These are phyloP conservation scores for Pyrrhoderma noxium DNA, from an alignment of 1,284 basidiomycete genomes.

Conservation along the genomic window DNA sequence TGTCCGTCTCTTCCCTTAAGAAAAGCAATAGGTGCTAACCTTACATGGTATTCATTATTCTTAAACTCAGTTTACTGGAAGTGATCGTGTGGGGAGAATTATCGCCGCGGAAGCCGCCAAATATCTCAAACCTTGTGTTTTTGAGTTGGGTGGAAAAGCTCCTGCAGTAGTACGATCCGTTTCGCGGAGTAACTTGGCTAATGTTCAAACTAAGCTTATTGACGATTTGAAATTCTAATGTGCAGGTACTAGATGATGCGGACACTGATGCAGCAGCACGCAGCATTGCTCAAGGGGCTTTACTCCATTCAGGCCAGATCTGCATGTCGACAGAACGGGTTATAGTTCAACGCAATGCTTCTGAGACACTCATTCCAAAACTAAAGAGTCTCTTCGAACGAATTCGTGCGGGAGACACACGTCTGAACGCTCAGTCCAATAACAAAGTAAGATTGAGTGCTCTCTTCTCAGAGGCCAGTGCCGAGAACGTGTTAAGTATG, in stretches of 20 bases:
- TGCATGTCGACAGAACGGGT: conserved; percentile 70
- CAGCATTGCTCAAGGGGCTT: conserved; percentile 49
- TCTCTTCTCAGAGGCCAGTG: conserved; percentile 45
- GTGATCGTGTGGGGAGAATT: conserved; percentile 60
- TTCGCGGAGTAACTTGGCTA: background rate
- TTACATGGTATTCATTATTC: background rate
- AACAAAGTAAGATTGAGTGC: conserved; percentile 26
- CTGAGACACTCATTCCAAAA: conserved; percentile 31
- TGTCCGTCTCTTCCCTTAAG: conserved; percentile 24
- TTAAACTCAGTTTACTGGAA: conserved; percentile 63
- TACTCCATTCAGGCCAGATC: conserved; percentile 58
- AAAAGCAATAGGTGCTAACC: too few species aligned
- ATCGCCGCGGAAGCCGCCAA: conserved; percentile 68
- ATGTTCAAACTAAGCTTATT: background rate
- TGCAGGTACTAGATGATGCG: conserved; percentile 53
- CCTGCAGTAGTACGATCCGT: conserved; percentile 52
- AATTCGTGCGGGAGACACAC: conserved; percentile 33
- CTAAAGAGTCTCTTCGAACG: conserved; percentile 28
- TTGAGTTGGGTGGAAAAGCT: conserved; percentile 73
- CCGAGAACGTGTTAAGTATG: conserved; percentile 41
- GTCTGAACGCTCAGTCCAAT: conserved; percentile 16
- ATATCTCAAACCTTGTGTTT: conserved; percentile 62
- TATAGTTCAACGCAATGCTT: conserved; percentile 43
- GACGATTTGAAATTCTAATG: conserved; percentile 4
- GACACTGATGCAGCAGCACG: conserved; percentile 51